Evolutionary conservation across 257 asterid genomes (phyloP).

Genomic region (Mentha longifolia): DNA sequence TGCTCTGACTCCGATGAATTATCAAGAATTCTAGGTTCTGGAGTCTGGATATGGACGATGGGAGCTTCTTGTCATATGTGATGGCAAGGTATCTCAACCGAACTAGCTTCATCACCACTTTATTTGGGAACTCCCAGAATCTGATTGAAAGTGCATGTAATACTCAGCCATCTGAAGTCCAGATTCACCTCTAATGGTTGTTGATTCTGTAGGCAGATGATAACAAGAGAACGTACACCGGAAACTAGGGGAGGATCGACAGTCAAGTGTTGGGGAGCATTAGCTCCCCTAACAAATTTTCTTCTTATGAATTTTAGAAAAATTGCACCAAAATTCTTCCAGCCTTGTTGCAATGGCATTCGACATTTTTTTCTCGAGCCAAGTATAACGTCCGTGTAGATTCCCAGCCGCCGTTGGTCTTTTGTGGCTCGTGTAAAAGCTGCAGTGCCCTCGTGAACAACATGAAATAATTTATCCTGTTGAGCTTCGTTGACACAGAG

Average conservation of each 20-base stretch:
- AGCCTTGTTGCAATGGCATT: too few relatives aligned
- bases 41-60: constrained; percentile 20
- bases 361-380: too few relatives aligned
- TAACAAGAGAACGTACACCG: constrained; percentile 24
- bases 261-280: too few relatives aligned
- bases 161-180: constrained; percentile 9
- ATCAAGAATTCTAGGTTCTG: constrained; percentile 26
- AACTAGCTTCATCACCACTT: constrained; percentile 10
- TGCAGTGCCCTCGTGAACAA: background rate
- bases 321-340: too few relatives aligned
- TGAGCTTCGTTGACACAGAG: background rate
- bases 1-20: too few relatives aligned
- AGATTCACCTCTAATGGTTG: background rate
- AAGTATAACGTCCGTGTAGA: constrained; percentile 6
- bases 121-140: constrained; percentile 11
- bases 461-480: constrained; percentile 5
- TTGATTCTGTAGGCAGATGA: background rate
- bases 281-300: too few relatives aligned
- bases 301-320: too few relatives aligned
- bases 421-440: background rate
- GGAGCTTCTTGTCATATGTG: background rate
- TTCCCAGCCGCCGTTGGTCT: constrained; percentile 16
- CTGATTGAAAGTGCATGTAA: too few relatives aligned
- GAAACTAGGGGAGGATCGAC: too few relatives aligned
- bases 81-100: too few relatives aligned